These are phyloP conservation scores for Phytophthora pini DNA, from an alignment of 352 stramenopile genomes.

Conservation along the genomic window DNA sequence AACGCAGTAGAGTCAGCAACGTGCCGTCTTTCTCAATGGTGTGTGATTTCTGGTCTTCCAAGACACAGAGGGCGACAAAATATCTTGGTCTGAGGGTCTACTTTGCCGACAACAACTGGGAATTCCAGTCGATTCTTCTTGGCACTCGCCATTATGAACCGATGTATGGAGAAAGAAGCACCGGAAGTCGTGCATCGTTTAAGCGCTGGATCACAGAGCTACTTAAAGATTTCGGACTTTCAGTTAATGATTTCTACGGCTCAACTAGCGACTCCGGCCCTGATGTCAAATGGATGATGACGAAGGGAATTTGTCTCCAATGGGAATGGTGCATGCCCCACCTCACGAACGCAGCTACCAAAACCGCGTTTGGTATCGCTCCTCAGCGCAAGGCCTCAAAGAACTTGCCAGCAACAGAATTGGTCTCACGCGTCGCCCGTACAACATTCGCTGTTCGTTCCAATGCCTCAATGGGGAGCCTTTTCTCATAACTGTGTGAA, in stretches of 20 bases:
- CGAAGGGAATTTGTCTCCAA: not conserved
- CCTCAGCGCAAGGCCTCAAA: not conserved
- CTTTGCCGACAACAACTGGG: not conserved
- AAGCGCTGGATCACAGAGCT: slow-evolving; percentile 4
- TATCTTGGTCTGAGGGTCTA: not conserved
- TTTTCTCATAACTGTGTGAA: not conserved
- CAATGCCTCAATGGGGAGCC: not conserved
- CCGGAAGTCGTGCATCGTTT: not conserved
- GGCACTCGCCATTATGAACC: not conserved
- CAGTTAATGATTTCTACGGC: not conserved
- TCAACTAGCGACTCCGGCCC: not conserved
- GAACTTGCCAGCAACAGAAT: not conserved
- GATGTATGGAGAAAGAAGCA: slow-evolving; percentile 2
- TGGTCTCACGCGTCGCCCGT: not conserved
- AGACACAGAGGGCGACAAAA: not conserved
- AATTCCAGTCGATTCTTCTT: not conserved
- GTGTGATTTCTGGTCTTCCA: not conserved
- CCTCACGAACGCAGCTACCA: not conserved
- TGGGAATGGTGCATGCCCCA: slow-evolving; percentile 7
- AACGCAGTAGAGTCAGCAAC: not conserved
- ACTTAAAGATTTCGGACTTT: not conserved
- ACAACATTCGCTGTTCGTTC: not conserved
- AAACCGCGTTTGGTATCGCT: not conserved
- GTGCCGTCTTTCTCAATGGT: not conserved
- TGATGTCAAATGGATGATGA: slow-evolving; percentile 1